Evolutionary conservation across 441 rosid species (phyloP).

Genomic region (Viola pubescens): DNA sequence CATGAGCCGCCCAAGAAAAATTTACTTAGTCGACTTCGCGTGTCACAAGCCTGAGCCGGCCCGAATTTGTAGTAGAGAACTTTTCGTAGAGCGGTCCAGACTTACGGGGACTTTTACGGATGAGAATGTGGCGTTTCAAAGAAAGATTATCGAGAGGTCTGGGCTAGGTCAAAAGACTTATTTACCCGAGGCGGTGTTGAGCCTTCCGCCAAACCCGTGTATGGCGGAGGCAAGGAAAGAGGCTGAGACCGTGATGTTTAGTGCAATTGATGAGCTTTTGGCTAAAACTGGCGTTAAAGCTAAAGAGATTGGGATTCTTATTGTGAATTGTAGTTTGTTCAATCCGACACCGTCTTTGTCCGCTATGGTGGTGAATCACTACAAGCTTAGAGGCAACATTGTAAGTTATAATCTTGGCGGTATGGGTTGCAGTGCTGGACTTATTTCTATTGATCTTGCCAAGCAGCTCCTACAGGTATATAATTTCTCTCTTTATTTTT

Average conservation of each 20-base stretch:
- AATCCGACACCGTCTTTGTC: conserved; percentile 86
- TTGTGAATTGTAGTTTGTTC: conserved; percentile 89
- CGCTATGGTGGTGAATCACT: conserved; percentile 79
- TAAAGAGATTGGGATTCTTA: conserved; percentile 61
- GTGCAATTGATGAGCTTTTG: conserved; percentile 66
- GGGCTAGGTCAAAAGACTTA: conserved; percentile 79
- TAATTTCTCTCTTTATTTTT: background rate
- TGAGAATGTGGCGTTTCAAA: conserved; percentile 62
- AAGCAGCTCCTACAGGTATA: conserved; percentile 58
- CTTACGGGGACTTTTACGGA: conserved; percentile 41
- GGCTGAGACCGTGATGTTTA: conserved; percentile 66
- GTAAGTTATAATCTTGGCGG: conserved; percentile 79
- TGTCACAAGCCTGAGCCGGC: conserved; percentile 67
- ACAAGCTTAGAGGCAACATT: conserved; percentile 66
- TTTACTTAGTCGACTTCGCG: conserved; percentile 73
- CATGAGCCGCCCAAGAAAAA: conserved; percentile 50
- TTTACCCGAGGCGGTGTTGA: conserved; percentile 57
- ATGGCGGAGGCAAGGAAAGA: conserved; percentile 70
- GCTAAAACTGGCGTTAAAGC: conserved; percentile 69
- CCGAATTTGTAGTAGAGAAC: conserved; percentile 45
- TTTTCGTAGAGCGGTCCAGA: conserved; percentile 52
- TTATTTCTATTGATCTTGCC: conserved; percentile 77
- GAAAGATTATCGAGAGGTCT: conserved; percentile 58
- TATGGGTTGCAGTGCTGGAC: conserved; percentile 94
- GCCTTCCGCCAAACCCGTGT: conserved; percentile 54